Conservation (phyloP, 495 filamentous ascomycete genomes). For the Emericellopsis terricola region DNA sequence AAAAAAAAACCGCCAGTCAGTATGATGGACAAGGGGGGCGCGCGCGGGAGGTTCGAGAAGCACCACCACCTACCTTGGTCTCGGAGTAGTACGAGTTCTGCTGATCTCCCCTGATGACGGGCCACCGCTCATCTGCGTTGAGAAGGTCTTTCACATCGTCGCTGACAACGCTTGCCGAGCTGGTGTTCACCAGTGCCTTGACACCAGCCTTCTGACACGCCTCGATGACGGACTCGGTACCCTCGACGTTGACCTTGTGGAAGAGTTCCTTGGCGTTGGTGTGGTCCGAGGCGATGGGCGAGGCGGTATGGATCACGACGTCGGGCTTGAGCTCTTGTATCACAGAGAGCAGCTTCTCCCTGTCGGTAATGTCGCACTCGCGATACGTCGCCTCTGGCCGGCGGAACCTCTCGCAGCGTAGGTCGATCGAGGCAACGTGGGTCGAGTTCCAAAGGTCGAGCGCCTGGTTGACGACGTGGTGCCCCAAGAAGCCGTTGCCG, state of each 20-base stretch:
- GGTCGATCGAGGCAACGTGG: conserved; percentile 68
- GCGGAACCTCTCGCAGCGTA: conserved; percentile 59
- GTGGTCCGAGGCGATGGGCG: conserved; percentile 36
- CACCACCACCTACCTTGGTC: conserved; percentile 56
- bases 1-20: too few species aligned
- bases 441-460: conserved; percentile 34
- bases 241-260: conserved; percentile 83
- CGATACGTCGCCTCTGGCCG: conserved; percentile 53
- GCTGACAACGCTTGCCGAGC: conserved; percentile 72
- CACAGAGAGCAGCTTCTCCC: conserved; percentile 39
- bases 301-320: conserved; percentile 91
- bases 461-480: conserved; percentile 45
- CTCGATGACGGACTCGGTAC: conserved; percentile 62
- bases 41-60: too few species aligned
- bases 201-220: conserved; percentile 58
- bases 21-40: too few species aligned
- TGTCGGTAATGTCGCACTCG: conserved; percentile 74
- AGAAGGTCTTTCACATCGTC: conserved; percentile 65
- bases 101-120: conserved; percentile 45
- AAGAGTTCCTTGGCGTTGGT: conserved; percentile 38
- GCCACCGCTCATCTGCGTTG: conserved; percentile 81
- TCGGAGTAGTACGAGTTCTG: conserved; percentile 87
- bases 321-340: conserved; percentile 60
- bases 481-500: conserved; percentile 54
- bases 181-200: conserved; percentile 90